Base-by-base conservation (phyloP, 2,329 filamentous ascomycete species). In the Aspergillus sp. region DNA sequence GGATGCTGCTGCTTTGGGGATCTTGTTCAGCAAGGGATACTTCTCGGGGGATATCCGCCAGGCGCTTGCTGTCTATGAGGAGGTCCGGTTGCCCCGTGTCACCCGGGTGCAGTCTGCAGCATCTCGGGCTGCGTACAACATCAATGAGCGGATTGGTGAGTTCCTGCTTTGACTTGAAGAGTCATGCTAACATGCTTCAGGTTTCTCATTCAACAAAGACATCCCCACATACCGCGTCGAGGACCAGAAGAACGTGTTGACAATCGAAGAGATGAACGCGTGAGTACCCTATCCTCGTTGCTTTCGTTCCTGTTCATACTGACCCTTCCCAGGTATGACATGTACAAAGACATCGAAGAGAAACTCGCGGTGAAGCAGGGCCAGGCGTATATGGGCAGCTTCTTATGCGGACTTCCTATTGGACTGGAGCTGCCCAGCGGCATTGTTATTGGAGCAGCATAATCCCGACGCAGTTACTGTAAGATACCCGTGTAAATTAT, bases 251-350 rank as follows among this genome's bases (percentile, higher is more conserved):
- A 74, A 79, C 42, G 82, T 83, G 52, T 59, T 86, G 27, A 85
- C 83, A 0, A 84, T 86, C 44, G 81, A 84, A 53, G 82, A 86
- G 62, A 85, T 86, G 81, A 85, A 86, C 50, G 71, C 72, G 71
- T 80, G 68, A 69, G 76, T 72, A 22, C 4, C 4, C 2, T 43
- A 12, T 4, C 12, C 42, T 5, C 10, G 13, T 35, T 45, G 23
- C 39, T 20, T 3, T 25, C 7, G 5, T 19, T 4, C 27, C 32
- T n/a, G 9, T 44, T 15, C 7, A n/a, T 49, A 39, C 32, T 49
- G 25, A 51, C 38, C 20, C 6, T 23, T 9, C 13, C 5, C 25
- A 78, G 76, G 12, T 82, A 83, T 52, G 77, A 83, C 56, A 80
- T 83, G 77, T 74, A 79, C 57, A 70, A 69, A 46, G 78, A 82